Evolutionary conservation across 2,329 filamentous ascomycete species (phyloP), one percentile per base, ranked within the genome.

Genomic region (Penicillium sp.): DNA sequence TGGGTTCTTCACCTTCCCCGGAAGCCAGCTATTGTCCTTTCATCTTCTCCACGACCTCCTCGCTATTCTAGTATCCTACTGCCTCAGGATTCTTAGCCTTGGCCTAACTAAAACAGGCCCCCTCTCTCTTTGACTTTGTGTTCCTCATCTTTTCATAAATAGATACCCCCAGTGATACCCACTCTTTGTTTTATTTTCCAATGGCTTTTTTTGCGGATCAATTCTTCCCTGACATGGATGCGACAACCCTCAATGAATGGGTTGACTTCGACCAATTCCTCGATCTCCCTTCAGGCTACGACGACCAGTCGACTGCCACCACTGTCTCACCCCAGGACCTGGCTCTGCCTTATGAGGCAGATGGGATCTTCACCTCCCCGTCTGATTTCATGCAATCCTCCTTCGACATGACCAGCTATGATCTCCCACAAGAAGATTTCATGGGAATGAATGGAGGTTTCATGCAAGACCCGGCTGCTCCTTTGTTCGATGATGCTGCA

Each of bases 251-350:
- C 35, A 63, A 71, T 39, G 71, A 74, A 48, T 70, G 66, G 64
- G 59, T 71, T 36, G 71, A 74, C 59, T 73, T 74, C 53, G 71
- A 73, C 49, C 66, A 70, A 60, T 70, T 70, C 53, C 68, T 75
- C 53, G 66, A 74, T 44, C 64, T 73, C 19, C 60, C 66, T 21
- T 54, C 66, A 15, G 65, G 56, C 21, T 69, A 70, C 57, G 70
- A 69, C 27, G 68, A 67, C 48, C 66, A 70, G 57, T 64, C 68
- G 42, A 66, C 68, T 29, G 68, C 69, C 48, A 62, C 68, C 44
- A 71, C 70, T 10, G 63, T 73, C 45, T 71, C 68, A 21, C 69
- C 70, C 2, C 62, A 63, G 23, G 69, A 74, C 33, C 59, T 68
- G 49, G 63, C 67, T 38, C 55, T 72, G 36, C 53, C 67, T 4